A percentile compares a stretch with the other conserved stretches of the same genome.
Evolutionary conservation across 441 rosid genomes (phyloP).

Genomic region (Geranium incanum): DNA sequence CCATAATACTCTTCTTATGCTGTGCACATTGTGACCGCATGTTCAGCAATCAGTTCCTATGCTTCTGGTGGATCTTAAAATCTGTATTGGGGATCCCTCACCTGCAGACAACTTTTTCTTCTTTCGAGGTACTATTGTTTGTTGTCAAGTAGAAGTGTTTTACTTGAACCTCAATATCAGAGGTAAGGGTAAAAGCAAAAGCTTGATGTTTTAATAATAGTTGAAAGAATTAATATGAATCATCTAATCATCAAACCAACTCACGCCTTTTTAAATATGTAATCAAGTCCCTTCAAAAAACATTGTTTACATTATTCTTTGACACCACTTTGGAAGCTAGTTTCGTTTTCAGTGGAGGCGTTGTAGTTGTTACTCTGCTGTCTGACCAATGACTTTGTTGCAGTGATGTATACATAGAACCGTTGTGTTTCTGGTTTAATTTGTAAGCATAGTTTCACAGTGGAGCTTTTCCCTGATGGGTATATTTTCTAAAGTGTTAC

Average conservation of each 20-base stretch:
- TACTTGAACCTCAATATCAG: neutral
- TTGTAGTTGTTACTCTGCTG: neutral
- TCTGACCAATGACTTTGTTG: neutral
- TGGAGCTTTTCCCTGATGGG: too few relatives aligned
- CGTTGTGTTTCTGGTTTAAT: neutral
- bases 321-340: neutral
- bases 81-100: constrained; percentile 37
- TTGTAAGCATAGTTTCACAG: neutral
- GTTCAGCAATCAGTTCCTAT: constrained; percentile 37
- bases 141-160: neutral
- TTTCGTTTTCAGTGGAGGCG: neutral
- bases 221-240: neutral
- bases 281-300: neutral
- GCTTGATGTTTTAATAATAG: neutral
- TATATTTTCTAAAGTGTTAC: neutral
- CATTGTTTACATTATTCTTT: neutral
- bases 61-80: constrained; percentile 75
- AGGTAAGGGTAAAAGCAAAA: neutral
- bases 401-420: neutral
- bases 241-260: neutral
- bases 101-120: constrained; percentile 38
- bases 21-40: constrained; percentile 30
- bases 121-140: constrained; percentile 38
- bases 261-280: neutral
- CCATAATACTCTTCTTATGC: constrained; percentile 35